Conservation (phyloP, 345 rosid species). For the Hibiscus trionum region DNA sequence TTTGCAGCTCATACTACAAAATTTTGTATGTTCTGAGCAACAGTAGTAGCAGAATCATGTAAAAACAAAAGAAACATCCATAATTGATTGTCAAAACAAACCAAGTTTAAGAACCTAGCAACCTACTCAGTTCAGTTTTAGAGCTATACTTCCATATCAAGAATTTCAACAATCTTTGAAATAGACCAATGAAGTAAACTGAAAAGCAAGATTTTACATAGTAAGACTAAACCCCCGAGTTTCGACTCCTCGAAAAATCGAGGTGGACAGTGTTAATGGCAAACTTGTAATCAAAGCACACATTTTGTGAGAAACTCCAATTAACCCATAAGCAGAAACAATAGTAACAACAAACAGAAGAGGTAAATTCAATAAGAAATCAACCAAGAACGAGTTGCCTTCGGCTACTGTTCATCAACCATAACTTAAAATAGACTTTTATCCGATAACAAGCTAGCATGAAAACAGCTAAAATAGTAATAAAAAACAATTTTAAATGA, state of each 20-base stretch:
- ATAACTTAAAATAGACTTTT: background rate
- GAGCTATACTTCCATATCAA: background rate
- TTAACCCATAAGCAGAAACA: background rate
- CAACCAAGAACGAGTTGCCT: background rate
- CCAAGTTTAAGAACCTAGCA: background rate
- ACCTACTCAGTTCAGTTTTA: background rate
- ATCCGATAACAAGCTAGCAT: background rate
- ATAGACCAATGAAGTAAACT: no score
- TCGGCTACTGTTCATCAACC: background rate
- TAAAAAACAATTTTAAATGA: background rate
- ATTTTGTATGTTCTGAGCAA: background rate
- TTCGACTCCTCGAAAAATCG: no score
- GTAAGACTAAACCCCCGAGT: no score
- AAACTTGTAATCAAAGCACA: background rate
- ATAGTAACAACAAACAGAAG: background rate
- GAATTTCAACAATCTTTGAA: no score
- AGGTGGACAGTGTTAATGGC: background rate
- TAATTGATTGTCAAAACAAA: background rate
- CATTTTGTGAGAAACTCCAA: background rate
- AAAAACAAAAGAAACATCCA: background rate
- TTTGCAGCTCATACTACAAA: background rate
- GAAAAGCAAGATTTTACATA: no score
- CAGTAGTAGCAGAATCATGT: background rate
- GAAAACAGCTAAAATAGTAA: no score
- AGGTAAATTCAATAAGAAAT: constrained; percentile 2